Conservation (phyloP, 768 basidiomycete genomes). For the Russula sp. region DNA sequence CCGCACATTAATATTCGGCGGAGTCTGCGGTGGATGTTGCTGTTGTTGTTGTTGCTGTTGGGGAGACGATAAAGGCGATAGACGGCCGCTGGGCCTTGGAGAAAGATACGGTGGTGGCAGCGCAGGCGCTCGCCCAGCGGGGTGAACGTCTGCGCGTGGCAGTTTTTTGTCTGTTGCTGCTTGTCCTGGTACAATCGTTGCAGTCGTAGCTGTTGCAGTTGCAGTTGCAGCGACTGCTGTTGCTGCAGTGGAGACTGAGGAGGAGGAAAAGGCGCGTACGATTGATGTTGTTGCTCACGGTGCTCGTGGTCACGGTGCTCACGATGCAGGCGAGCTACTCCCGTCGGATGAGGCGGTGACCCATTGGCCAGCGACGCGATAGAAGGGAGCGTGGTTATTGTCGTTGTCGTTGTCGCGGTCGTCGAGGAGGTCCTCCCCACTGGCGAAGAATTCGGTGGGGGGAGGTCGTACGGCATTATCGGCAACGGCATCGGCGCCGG, state of each 20-base stretch:
- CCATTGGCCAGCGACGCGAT: constrained; percentile 22
- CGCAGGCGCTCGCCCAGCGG: constrained; percentile 34
- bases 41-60: constrained; percentile 14
- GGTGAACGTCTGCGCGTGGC: constrained; percentile 32
- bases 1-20: constrained; percentile 20
- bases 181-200: constrained; percentile 16
- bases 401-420: neutral
- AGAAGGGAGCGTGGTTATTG: constrained; percentile 9
- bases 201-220: constrained; percentile 13
- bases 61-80: constrained; percentile 19
- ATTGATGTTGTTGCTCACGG: constrained; percentile 22
- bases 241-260: constrained; percentile 25
- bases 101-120: constrained; percentile 15
- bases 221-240: constrained; percentile 24
- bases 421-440: neutral
- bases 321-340: constrained; percentile 20
- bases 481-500: constrained; percentile 10
- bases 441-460: constrained; percentile 5
- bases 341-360: constrained; percentile 5
- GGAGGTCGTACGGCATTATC: constrained; percentile 16
- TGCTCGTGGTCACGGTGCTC: constrained; percentile 8
- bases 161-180: constrained; percentile 31
- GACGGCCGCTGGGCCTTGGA: constrained; percentile 32
- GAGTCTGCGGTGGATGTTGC: constrained; percentile 14
- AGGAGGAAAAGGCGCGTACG: constrained; percentile 28